Evolutionary conservation across 345 rosid genomes (phyloP), one percentile per base, ranked within the genome.

Genomic region (Gynandropsis gynandra): DNA sequence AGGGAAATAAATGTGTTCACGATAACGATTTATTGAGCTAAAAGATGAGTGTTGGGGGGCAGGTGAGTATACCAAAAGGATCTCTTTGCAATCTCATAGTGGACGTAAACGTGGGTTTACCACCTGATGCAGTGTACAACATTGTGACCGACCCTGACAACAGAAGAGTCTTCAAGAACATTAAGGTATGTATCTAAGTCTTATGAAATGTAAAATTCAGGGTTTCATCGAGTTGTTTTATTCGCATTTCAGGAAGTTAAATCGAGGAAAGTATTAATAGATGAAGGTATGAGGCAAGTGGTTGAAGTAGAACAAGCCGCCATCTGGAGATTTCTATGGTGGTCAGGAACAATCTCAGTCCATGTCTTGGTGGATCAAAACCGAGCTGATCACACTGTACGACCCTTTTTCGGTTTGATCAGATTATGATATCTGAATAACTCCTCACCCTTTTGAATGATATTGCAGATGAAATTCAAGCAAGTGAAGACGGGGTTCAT

Each of bases 271-370:
- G 83, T 90, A 32, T 56, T 87, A 70, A 56, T 82, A 11, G 87
- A 87, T 70, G 95, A 87, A 47, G 95, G 95, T 45, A 59, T 57
- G 14, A 75, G 95, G 58, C 96, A 87, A 71, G 80, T 90, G 55
- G 96, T 87, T 49, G 95, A 90, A 46, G 61, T 87, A 38, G 96
- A 87, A 58, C 98, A 90, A 71, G 83, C 96, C 17, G 95, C 96
- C 46, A 14, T 79, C 48, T 90, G 95, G 96, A 90, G 65, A 71
- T 90, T 90, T 58, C 92, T 90, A 12, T 90, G 94, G 96, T 83
- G 98, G 92, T 87, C 98, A 10, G 89, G 95, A 61, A 77, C 87
- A 8, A 80, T 90, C 51, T 78, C 85, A 9, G 98, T 90, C 42
- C 85, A 87, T 67, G 87, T 90, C 55, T 58, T 77, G 48, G 96